Evolutionary conservation across 495 filamentous ascomycete genomes (phyloP).

Genomic region (Haplographium delicatum): DNA sequence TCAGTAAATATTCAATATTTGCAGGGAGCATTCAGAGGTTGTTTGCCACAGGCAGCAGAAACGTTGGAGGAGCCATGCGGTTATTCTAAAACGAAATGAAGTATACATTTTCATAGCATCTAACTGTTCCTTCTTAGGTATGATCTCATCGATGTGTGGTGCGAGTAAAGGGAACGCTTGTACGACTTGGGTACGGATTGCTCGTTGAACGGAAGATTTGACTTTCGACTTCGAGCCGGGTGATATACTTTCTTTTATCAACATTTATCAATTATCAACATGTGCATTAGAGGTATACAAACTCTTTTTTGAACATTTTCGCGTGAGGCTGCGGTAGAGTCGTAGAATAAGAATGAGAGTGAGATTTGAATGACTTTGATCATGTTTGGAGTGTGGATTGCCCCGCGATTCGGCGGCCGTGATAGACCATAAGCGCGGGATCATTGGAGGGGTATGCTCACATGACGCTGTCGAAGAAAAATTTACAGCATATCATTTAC

Average conservation of each 20-base stretch:
- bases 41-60: neutral
- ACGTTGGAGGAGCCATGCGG: too few species aligned
- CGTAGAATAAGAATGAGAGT: neutral
- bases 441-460: constrained; percentile 11
- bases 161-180: constrained; percentile 81
- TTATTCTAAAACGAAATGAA: too few species aligned
- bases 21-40: neutral
- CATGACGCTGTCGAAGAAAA: neutral
- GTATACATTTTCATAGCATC: constrained; percentile 78
- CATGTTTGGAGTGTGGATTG: constrained; percentile 2
- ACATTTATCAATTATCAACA: neutral
- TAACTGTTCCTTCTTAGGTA: constrained; percentile 92
- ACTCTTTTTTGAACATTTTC: constrained; percentile 94
- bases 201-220: constrained; percentile 91
- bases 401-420: constrained; percentile 17
- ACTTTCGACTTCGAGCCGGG: constrained; percentile 86
- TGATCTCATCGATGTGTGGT: constrained; percentile 87
- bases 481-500: neutral
- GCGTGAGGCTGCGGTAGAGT: neutral
- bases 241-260: constrained; percentile 55
- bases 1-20: constrained; percentile 6
- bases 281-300: constrained; percentile 24
- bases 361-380: neutral
- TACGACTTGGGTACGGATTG: constrained; percentile 71
- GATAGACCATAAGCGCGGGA: constrained; percentile 1